These are phyloP conservation scores for Royoungia palumana DNA, from an alignment of 768 basidiomycete genomes.

Conservation along the genomic window DNA sequence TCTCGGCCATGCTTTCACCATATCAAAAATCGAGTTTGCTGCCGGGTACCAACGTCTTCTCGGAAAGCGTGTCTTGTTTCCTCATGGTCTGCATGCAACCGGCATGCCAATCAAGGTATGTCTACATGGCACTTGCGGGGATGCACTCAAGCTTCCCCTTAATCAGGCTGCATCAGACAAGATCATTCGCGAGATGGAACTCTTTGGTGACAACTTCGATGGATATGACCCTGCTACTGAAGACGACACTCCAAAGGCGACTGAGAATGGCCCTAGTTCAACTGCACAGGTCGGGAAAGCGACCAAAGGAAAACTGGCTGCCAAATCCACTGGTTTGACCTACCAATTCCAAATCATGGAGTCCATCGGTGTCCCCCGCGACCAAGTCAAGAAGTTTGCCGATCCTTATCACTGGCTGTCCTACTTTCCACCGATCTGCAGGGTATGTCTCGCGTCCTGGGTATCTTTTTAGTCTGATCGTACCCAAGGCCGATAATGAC, in stretches of 20 bases:
- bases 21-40: conserved; percentile 96
- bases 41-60: conserved; percentile 94
- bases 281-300: conserved; percentile 68
- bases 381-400: conserved; percentile 93
- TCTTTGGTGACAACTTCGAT: conserved; percentile 91
- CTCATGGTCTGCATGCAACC: conserved; percentile 97
- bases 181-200: conserved; percentile 92
- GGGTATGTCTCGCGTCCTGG: conserved; percentile 42
- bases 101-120: conserved; percentile 99
- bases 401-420: conserved; percentile 92
- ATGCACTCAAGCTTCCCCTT: not conserved
- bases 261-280: conserved; percentile 39
- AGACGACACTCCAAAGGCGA: conserved; percentile 40
- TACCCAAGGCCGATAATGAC: conserved; percentile 62
- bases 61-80: conserved; percentile 92
- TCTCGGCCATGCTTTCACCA: conserved; percentile 95
- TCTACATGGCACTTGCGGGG: conserved; percentile 2
- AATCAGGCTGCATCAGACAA: conserved; percentile 94
- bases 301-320: conserved; percentile 92
- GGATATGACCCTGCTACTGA: conserved; percentile 43
- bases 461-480: not conserved
- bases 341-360: conserved; percentile 99
- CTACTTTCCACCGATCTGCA: conserved; percentile 95
- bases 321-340: conserved; percentile 88
- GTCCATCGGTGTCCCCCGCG: conserved; percentile 82